Conservation (phyloP, 2,329 filamentous ascomycete genomes). For the Verticillium alfalfae region DNA sequence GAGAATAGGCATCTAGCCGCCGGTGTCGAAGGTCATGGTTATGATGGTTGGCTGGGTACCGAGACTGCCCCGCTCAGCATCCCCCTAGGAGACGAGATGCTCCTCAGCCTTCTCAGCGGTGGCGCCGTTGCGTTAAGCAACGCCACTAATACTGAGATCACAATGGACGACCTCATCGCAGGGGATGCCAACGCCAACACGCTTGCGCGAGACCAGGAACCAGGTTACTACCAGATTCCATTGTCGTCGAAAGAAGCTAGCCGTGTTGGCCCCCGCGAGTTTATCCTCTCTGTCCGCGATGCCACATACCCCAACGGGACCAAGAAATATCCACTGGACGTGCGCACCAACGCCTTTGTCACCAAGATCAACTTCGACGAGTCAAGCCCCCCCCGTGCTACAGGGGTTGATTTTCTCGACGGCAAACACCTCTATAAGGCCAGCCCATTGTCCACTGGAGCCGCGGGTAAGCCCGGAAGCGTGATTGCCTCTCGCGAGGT, state of each 20-base stretch:
- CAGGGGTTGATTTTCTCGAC: conserved; percentile 42
- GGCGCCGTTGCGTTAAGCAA: conserved; percentile 45
- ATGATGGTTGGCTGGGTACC: conserved; percentile 50
- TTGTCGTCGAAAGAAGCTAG: conserved; percentile 43
- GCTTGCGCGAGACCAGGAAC: conserved; percentile 34
- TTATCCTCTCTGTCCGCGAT: conserved; percentile 44
- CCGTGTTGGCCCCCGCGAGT: conserved; percentile 50
- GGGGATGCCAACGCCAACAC: conserved; percentile 46
- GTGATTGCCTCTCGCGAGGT: conserved; percentile 36
- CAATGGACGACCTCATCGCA: conserved; percentile 29
- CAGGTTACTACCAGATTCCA: conserved; percentile 53
- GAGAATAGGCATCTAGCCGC: conserved; percentile 43
- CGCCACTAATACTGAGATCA: conserved; percentile 15
- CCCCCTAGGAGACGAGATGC: conserved; percentile 44
- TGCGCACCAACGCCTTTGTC: conserved; percentile 40
- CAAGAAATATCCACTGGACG: conserved; percentile 50
- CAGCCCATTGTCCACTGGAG: conserved; percentile 25
- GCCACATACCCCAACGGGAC: conserved; percentile 42
- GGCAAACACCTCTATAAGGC: conserved; percentile 40
- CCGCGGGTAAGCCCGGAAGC: background rate
- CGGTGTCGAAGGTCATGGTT: conserved; percentile 44
- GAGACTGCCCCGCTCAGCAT: conserved; percentile 44
- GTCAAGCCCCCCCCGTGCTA: conserved; percentile 30
- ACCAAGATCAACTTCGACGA: conserved; percentile 39
- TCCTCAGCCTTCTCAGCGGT: conserved; percentile 45